Conservation (phyloP, 2,329 filamentous ascomycete genomes). For the Paecilomyces sp. region DNA sequence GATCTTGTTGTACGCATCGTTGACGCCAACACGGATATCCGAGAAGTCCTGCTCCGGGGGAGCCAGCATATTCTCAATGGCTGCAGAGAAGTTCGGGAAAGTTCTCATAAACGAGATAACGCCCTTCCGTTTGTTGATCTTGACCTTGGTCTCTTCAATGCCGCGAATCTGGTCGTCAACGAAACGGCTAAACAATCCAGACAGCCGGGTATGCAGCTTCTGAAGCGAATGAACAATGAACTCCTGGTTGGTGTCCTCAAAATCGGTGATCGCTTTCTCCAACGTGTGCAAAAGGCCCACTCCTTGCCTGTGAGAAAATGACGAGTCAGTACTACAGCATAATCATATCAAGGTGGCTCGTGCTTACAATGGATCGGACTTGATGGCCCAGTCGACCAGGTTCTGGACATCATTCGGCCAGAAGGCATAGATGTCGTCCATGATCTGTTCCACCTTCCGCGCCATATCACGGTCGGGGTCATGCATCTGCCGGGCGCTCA, state of each 20-base stretch:
- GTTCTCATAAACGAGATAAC: conserved; percentile 93
- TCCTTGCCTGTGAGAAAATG: conserved; percentile 58
- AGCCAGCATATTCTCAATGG: conserved; percentile 76
- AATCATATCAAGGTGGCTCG: conserved; percentile 1
- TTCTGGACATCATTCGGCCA: conserved; percentile 70
- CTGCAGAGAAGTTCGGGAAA: conserved; percentile 78
- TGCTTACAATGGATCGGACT: conserved; percentile 72
- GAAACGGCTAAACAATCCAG: conserved; percentile 74
- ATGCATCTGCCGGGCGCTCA: conserved; percentile 68
- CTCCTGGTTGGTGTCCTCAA: conserved; percentile 88
- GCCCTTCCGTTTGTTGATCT: conserved; percentile 96
- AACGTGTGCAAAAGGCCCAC: conserved; percentile 77
- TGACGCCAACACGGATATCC: conserved; percentile 69
- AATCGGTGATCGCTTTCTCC: conserved; percentile 68
- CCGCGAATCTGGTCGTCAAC: conserved; percentile 91
- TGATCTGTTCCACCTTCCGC: conserved; percentile 73
- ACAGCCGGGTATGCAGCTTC: conserved; percentile 68
- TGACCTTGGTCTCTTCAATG: conserved; percentile 97
- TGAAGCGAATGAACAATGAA: conserved; percentile 75
- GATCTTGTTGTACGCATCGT: conserved; percentile 80
- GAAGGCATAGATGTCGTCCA: conserved; percentile 83
- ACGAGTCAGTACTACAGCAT: conserved; percentile 17
- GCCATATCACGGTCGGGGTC: conserved; percentile 84
- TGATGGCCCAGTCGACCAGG: conserved; percentile 76
- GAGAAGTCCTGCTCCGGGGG: conserved; percentile 48